Base-by-base conservation (phyloP, 306 rosid species). In the Cucumis cinereus region DNA sequence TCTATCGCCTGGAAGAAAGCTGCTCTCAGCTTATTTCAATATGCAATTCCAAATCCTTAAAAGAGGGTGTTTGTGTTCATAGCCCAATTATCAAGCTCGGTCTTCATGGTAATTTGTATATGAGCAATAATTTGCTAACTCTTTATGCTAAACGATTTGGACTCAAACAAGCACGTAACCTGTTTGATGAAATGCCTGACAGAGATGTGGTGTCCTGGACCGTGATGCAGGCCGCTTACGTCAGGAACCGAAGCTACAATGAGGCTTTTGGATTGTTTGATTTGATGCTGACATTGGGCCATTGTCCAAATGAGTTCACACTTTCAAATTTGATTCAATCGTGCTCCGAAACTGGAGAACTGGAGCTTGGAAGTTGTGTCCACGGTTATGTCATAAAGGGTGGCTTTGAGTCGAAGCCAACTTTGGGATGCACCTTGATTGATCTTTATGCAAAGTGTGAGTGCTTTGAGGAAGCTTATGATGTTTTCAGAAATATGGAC, bases 121-220 rank as follows among this genome's bases (percentile, higher is more conserved):
- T 84, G 41, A 82, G 20, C 78, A 88, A 90, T 88, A 87, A 87
- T 79, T 77, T 90, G 52, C 22, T 87, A 22, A 72, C 89, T 54
- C 64, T 90, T 2, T 87, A 88, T 40, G 81, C 85, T 0, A 90
- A 85, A 81, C 86, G 89, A 82, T 82, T 81, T 77, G 93, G 96
- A 67, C 52, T 84, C n/a, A 61, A 47, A 54, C 67, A 49, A 5
- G 91, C 93, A 75, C 91, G 86, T 83, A 81, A 79, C 26, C 71
- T 88, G 6, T 90, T 90, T 26, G 96, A 88, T 63, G 93, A 90
- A 88, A 90, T 88, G 93, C 91, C 91, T 78, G 24, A 78, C 19
- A 87, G 52, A 74, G 93, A 90, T 81, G 90, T 87, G 30, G 93
- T 90, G 23, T 88, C 93, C 0, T 90, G 93, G 96, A 85, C 96